Percentiles rank a stretch among this genome's conserved stretches.
Conservation (phyloP, 2,329 filamentous ascomycete species). For the Triangularia setosa region DNA sequence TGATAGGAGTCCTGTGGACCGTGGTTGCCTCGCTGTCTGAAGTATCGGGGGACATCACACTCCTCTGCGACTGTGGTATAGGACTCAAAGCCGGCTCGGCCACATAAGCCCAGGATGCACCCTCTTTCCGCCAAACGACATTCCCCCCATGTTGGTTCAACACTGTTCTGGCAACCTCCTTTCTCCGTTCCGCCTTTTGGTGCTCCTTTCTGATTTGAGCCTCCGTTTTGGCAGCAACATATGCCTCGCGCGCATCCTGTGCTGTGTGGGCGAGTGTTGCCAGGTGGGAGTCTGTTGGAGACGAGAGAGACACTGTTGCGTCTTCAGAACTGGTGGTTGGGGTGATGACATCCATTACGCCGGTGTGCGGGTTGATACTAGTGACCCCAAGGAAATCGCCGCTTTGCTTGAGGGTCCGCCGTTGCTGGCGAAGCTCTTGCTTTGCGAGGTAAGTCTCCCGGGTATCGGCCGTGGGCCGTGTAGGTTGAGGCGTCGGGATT, state of each 20-base stretch:
- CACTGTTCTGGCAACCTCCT: constrained; percentile 33
- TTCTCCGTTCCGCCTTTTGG: constrained; percentile 39
- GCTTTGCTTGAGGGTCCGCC: constrained; percentile 48
- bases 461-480: constrained; percentile 4
- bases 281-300: constrained; percentile 19
- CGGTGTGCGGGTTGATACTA: constrained; percentile 55
- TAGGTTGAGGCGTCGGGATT: neutral
- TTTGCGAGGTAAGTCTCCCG: constrained; percentile 31
- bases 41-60: constrained; percentile 23
- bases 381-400: constrained; percentile 58
- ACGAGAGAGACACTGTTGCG: constrained; percentile 17
- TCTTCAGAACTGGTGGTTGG: constrained; percentile 46
- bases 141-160: constrained; percentile 28
- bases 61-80: constrained; percentile 40
- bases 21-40: constrained; percentile 24
- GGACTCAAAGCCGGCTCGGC: constrained; percentile 48
- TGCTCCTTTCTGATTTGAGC: constrained; percentile 35
- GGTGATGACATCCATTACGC: constrained; percentile 48
- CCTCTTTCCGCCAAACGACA: constrained; percentile 43
- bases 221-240: constrained; percentile 33
- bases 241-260: constrained; percentile 33
- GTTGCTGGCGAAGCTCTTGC: constrained; percentile 36
- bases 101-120: constrained; percentile 49
- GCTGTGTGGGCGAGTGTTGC: constrained; percentile 29
- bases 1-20: constrained; percentile 1